Evolutionary conservation across 192 early-diverging fungal species (phyloP), one percentile per base, ranked within the genome.

Genomic region (Funneliformis mosseae): DNA sequence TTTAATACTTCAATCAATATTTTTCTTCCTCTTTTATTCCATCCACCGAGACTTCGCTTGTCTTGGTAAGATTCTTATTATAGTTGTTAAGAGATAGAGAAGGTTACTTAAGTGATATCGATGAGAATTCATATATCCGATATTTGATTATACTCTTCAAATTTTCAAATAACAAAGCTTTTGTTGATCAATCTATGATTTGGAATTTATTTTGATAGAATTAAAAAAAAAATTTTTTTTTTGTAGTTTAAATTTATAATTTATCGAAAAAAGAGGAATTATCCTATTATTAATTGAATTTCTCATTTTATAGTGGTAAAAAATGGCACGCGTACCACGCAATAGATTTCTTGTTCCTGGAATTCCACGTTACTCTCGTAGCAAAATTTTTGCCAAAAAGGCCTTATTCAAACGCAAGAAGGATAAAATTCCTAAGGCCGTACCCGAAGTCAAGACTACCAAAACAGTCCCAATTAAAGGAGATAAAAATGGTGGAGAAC

Each of bases 351-450:
- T 97, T 87, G 92, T 90, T 84, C 93, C 94, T 71, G 96, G 96
- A 78, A 90, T 97, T 74, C 84, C 90, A 85, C 93, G 93, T 79
- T 91, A 92, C 85, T 93, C 93, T 83, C 95, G 96, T 86, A 94
- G 94, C 42, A 83, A 87, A 80, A 88, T 92, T 77, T 95, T 93
- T 89, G 91, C 93, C 85, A 94, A 93, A 91, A 94, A 93, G 88
- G 96, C 92, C 73, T 86, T 94, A 70, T 95, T 94, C 92, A 97
- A 97, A 95, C 90, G 91, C 85, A 88, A 90, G 87, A 96, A 94
- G 92, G 81, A 84, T 62, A 80, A 89, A 74, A 82, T 87, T 80
- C 68, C 88, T 71, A 86, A 83, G 69, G 84, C 88, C 82, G 79
- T 85, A 28, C 83, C 83, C 68, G 87, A 85, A 77, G 81, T 87